A percentile compares a stretch with the other conserved stretches of the same genome.
phyloP scores from a whole-genome alignment of 441 rosid genomes.

The Sinapis alba region DNA sequence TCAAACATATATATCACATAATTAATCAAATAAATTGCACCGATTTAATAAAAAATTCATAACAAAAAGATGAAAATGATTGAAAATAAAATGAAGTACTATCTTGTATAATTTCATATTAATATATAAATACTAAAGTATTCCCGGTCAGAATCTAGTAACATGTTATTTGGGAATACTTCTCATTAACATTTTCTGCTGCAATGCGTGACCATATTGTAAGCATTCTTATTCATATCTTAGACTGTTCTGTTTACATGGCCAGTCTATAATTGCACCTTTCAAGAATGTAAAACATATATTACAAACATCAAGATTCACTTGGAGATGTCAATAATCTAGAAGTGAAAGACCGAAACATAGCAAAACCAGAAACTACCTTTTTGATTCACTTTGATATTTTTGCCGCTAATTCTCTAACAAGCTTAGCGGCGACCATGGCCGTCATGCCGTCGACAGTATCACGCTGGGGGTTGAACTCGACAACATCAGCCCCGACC shows the following conservation, averaged over 20 bases:
- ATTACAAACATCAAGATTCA: neutral
- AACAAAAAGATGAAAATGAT: too few species aligned
- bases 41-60: too few species aligned
- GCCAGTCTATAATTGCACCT: neutral
- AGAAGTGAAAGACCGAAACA: neutral
- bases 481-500: conserved; percentile 94
- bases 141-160: too few species aligned
- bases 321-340: neutral
- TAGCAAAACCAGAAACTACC: neutral
- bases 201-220: neutral
- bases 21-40: too few species aligned
- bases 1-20: too few species aligned
- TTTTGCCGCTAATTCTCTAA: conserved; percentile 90
- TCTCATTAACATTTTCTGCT: neutral
- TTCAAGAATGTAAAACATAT: neutral
- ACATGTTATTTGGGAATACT: too few species aligned
- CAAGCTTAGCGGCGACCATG: conserved; percentile 99
- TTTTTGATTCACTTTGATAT: conserved; percentile 61
- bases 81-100: too few species aligned
- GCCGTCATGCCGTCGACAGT: conserved; percentile 99
- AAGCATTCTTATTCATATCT: neutral
- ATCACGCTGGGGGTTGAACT: conserved; percentile 97
- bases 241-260: neutral
- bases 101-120: too few species aligned
- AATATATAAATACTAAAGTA: too few species aligned